Evolutionary conservation across 2,329 filamentous ascomycete species (phyloP).

Genomic region (Fusarium clavum): DNA sequence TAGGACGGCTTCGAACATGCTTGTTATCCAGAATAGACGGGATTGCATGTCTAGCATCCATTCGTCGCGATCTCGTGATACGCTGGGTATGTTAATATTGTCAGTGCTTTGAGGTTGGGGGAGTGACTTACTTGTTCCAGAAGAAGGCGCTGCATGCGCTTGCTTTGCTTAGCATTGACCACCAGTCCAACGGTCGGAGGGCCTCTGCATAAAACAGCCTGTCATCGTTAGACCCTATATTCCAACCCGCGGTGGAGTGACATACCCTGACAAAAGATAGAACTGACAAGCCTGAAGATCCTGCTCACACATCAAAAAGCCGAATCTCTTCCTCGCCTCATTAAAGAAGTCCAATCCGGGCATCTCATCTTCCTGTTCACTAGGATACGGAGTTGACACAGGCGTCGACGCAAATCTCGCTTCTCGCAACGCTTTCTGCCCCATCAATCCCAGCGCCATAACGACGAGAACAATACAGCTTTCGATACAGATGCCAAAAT

Average conservation of each 20-base stretch:
- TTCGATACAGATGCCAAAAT: constrained; percentile 28
- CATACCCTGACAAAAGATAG: constrained; percentile 28
- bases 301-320: constrained; percentile 31
- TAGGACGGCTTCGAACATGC: constrained; percentile 37
- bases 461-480: constrained; percentile 31
- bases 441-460: constrained; percentile 19
- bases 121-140: constrained; percentile 21
- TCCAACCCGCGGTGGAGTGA: fast-evolving
- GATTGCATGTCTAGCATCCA: constrained; percentile 42
- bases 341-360: constrained; percentile 29
- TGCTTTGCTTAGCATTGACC: constrained; percentile 35
- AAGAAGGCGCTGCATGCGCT: constrained; percentile 35
- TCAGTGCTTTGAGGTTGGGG: too few relatives aligned
- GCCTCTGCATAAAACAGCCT: constrained; percentile 35
- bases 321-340: constrained; percentile 33
- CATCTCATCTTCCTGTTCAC: not conserved
- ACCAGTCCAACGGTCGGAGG: constrained; percentile 29
- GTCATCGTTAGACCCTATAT: not conserved
- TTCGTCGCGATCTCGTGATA: constrained; percentile 23
- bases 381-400: not conserved
- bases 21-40: constrained; percentile 38
- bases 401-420: constrained; percentile 6
- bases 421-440: constrained; percentile 13
- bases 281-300: constrained; percentile 30
- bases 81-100: too few relatives aligned